Base-by-base conservation (phyloP, 1,139 yeast species). In the Candida glucosophila region DNA sequence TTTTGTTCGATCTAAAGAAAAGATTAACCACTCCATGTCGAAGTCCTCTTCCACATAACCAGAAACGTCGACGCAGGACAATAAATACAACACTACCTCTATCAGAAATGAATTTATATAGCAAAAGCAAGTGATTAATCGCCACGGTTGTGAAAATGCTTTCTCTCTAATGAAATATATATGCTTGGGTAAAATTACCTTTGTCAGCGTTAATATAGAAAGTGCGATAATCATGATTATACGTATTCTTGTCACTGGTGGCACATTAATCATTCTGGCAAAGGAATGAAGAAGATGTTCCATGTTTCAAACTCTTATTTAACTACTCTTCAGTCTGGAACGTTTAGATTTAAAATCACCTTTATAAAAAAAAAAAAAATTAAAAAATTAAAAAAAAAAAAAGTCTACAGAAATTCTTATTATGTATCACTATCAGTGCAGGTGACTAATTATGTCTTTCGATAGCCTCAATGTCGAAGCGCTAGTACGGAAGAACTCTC, bases 181-280 rank as follows among this genome's bases (percentile, higher is more conserved):
- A 24, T 31, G 34, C 6, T 30, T 22, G 5, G 34, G 19, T 14
- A 29, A 32, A n/a, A 43, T 39, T n/a, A 40, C 26, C 12, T 40
- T 35, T 11, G 40, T 14, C 5, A 43, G 34, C 3, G 53, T 32
- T 5, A 42, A 31, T 4, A 44, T 18, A 2, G 53, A 38, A 2
- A 46, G 29, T 10, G 37, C 19, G 4, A 50, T 11, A 3, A 45
- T 47, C 6, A 47, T 38, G 3, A 44, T 29, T 5, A 45, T 28
- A 63, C 63, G 58, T 20, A 32, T 40, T 24, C 55, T 39, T 2
- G 64, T 54, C 7, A 58, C 47, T 3, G 64, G 61, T 1, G 65
- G 65, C 9, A 51, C 34, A 4, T 27, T 31, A 9, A 19, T 14
- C 6, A 36, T 22, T n/a, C n/a, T n/a, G n/a, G n/a, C n/a, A n/a